phyloP scores from a whole-genome alignment of 352 stramenopile genomes.

The Globisporangium lucens region DNA sequence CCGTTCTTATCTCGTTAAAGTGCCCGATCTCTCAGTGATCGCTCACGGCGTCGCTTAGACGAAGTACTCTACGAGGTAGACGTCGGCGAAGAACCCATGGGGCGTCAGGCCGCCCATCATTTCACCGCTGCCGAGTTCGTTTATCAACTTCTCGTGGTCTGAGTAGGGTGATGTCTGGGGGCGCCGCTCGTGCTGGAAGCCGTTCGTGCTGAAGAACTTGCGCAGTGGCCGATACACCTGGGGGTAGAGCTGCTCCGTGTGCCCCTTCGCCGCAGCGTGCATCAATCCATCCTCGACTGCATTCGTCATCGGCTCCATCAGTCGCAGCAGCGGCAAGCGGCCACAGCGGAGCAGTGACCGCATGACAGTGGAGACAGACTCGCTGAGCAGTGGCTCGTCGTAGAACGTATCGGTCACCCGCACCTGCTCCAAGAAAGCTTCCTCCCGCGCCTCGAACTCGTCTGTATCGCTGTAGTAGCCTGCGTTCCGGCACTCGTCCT shows the following conservation, averaged over 20 bases:
- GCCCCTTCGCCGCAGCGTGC: neutral
- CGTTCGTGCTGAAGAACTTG: slow-evolving; percentile 6
- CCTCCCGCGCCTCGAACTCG: neutral
- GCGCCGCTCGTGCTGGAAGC: slow-evolving; percentile 3
- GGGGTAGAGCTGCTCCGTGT: neutral
- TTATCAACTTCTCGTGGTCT: neutral
- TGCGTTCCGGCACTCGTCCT: neutral
- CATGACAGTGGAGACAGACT: neutral
- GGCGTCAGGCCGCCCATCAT: slow-evolving; percentile 1
- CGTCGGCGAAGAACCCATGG: slow-evolving; percentile 1
- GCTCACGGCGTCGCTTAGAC: slow-evolving; percentile 5
- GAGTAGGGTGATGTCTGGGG: slow-evolving; percentile 4
- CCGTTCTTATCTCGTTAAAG: slow-evolving; percentile 5
- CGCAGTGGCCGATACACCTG: slow-evolving; percentile 1
- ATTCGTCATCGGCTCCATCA: slow-evolving; percentile 5
- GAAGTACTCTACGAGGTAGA: slow-evolving; percentile 1
- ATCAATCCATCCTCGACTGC: neutral
- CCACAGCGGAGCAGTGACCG: neutral
- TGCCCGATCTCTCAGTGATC: slow-evolving; percentile 6
- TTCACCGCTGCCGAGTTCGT: neutral
- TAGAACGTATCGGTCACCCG: neutral
- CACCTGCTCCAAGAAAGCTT: neutral
- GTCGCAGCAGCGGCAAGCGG: slow-evolving; percentile 4
- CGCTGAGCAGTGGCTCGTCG: neutral
- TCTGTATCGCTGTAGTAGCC: slow-evolving; percentile 3